Evolutionary conservation across 1,284 basidiomycete species (phyloP).

Genomic region (Sporisorium reilianum): DNA sequence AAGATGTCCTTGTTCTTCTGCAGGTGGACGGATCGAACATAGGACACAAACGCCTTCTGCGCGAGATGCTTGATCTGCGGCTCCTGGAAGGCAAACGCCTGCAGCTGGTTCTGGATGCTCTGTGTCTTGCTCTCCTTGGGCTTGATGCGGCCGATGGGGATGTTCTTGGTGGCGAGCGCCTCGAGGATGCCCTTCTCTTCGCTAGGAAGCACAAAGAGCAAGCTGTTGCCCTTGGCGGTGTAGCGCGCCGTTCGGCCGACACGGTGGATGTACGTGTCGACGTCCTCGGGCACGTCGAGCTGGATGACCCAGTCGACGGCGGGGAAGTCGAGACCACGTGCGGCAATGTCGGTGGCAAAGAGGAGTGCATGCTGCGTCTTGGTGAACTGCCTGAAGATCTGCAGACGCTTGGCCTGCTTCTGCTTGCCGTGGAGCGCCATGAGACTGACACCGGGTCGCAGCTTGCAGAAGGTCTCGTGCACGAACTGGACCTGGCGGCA

Average conservation of each 20-base stretch:
- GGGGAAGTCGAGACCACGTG: constrained; percentile 96
- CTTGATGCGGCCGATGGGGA: constrained; percentile 82
- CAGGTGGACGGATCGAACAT: constrained; percentile 89
- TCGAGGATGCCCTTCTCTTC: constrained; percentile 90
- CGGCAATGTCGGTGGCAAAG: constrained; percentile 88
- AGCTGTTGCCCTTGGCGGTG: constrained; percentile 86
- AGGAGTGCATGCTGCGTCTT: constrained; percentile 64
- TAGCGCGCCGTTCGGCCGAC: constrained; percentile 96
- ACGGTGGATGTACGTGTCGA: constrained; percentile 97
- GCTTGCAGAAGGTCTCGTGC: constrained; percentile 94
- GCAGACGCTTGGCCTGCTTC: constrained; percentile 87
- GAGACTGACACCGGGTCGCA: constrained; percentile 91
- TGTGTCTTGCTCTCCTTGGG: constrained; percentile 89
- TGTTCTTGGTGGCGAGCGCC: constrained; percentile 79
- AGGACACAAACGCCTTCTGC: constrained; percentile 96
- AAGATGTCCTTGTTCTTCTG: constrained; percentile 96
- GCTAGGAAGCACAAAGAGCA: constrained; percentile 86
- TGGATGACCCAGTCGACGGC: constrained; percentile 98
- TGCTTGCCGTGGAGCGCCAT: constrained; percentile 96
- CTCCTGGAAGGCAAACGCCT: constrained; percentile 92
- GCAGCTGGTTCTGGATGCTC: constrained; percentile 86
- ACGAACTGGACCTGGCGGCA: constrained; percentile 90
- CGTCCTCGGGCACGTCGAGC: constrained; percentile 96
- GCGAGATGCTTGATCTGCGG: constrained; percentile 97
- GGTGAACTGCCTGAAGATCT: constrained; percentile 66